Evolutionary conservation across 345 rosid genomes (phyloP), one percentile per base, ranked within the genome.

Genomic region (Citrus mangshanensis): DNA sequence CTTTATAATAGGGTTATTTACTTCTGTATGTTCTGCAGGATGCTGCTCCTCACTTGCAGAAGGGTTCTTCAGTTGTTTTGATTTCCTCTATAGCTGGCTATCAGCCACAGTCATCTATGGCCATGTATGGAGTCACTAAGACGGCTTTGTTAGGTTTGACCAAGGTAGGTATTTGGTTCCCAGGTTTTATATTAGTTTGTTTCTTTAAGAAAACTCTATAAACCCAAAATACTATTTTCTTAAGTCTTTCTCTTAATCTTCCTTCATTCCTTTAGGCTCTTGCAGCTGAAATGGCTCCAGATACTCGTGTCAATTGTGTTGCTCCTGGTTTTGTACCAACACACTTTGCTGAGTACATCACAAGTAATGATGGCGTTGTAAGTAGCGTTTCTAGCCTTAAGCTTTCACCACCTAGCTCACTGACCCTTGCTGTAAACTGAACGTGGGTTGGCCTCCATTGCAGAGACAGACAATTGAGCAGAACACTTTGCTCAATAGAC

Each of bases 271-370:
- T 56, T 21, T 77, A 94, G 99, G 99, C 95, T 30, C 97, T 97
- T 65, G 98, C 99, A 64, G 76, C 81, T 18, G 97, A 93, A 84
- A 88, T 96, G 99, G 90, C 89, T 4, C 97, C 98, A 0, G 77
- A 91, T 76, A 90, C 86, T 49, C 97, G 99, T 51, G 98, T 94
- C 38, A 96, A 96, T 68, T 86, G 90, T 6, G 76, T 96, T 73
- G 98, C 97, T 34, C 99, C 98, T 0, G 98, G 98, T 72, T 91
- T 93, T 79, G 97, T 96, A 7, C 99, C 99, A 35, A 94, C 99
- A 9, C 88, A 78, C 77, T 91, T 94, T 74, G 93, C 95, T 1
- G 86, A 82, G 9, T 93, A 81, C 87, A 79, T 94, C 68, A 87
- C 92, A 7, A 80, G 66, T 66, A 83, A 82, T 42, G 88, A 86